Percentiles rank a stretch among this genome's conserved stretches.
These are phyloP conservation scores for Hyphopichia fennica DNA, from an alignment of 1,139 yeast species.

Conservation along the genomic window DNA sequence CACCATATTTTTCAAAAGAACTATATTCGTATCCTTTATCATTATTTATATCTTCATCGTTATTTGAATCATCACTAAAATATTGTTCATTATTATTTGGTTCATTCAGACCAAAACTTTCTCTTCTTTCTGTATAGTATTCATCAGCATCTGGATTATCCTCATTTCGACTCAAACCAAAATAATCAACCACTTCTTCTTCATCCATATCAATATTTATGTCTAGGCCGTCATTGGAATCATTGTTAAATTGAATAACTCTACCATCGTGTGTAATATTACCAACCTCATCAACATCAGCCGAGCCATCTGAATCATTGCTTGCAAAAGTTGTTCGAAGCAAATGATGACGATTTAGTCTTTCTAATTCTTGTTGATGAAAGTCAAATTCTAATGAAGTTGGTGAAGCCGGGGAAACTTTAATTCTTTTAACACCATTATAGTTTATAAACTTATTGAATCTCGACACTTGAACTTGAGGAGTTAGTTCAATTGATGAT, in stretches of 20 bases:
- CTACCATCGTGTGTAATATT: neutral
- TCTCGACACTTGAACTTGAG: slow-evolving; percentile 3
- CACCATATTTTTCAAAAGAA: slow-evolving; percentile 9
- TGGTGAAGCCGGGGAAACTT: slow-evolving; percentile 2
- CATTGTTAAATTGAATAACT: slow-evolving; percentile 4
- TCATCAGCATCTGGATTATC: slow-evolving; percentile 24
- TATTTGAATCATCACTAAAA: neutral
- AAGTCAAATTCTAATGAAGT: slow-evolving; percentile 3
- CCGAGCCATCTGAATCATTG: neutral
- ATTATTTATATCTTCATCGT: neutral
- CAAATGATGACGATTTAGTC: neutral
- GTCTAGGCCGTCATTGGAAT: neutral
- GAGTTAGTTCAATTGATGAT: slow-evolving; percentile 7
- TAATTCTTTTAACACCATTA: slow-evolving; percentile 13
- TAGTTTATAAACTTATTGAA: slow-evolving; percentile 12
- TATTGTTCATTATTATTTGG: neutral
- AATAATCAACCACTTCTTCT: slow-evolving; percentile 8
- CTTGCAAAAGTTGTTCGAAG: neutral
- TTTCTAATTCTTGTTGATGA: slow-evolving; percentile 8
- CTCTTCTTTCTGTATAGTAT: slow-evolving; percentile 25
- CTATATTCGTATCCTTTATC: slow-evolving; percentile 13
- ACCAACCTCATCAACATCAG: neutral
- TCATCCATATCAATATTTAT: slow-evolving; percentile 5
- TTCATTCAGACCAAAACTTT: slow-evolving; percentile 15
- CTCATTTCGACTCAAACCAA: slow-evolving; percentile 10